Base-by-base conservation (phyloP, 2,329 filamentous ascomycete genomes). In the Trematosphaeria pertusa region DNA sequence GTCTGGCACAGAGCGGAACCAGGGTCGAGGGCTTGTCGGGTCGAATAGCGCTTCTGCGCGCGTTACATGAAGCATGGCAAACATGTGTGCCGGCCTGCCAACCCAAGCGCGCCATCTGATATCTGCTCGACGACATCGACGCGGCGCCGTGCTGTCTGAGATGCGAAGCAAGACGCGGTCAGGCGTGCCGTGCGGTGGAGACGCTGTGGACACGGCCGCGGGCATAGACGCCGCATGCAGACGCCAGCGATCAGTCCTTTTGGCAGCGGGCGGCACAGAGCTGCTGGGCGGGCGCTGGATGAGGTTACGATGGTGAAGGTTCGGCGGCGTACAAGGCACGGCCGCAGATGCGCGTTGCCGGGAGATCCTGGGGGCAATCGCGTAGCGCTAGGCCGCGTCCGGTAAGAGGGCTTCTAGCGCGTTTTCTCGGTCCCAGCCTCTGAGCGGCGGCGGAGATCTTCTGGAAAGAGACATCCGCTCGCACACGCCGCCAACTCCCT, bases 351-450 rank as follows among this genome's bases (percentile, higher is more conserved):
- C 58, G 52, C 50, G 56, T 39, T 52, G 45, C 61, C 55, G 59
- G 61, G 59, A 46, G 22, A 67, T 64, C 64, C 62, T 58, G 51
- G 65, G 43, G 52, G 37, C 54, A 51, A 61, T 64, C 58, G 50
- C 41, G 12, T 14, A 21, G 20, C 39, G 43, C 47, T 45, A 50
- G 28, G 12, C 47, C 37, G 44, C 11, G 17, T 26, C 14, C 18
- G 55, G 55, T 50, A 52, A 53, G 43, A 48, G 43, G 55, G 56
- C 46, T 14, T 33, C 34, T 19, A 18, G 31, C 21, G 18, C n/a
- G n/a, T n/a, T n/a, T n/a, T n/a, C n/a, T n/a, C 14, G 6, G 20
- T 39, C 40, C 33, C 19, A 46, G 45, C 24, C 24, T 7, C 12
- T 28, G 24, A 28, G 7, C 12, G 24, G 31, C 17, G 12, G 22